Conservation (phyloP, 345 rosid species). For the Cochlearia excelsa region DNA sequence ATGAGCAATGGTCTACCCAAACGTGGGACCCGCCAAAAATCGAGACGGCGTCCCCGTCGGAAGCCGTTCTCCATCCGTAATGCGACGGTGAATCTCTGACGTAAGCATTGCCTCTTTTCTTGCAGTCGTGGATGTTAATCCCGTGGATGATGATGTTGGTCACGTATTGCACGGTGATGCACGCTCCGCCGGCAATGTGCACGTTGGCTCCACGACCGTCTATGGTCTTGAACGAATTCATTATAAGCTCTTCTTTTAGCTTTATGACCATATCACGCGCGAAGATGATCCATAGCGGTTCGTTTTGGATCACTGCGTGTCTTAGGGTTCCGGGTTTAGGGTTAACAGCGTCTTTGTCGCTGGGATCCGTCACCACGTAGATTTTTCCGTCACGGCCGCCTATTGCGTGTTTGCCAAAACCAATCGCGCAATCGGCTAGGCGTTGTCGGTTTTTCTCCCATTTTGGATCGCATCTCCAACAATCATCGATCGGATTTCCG, state of each 20-base stretch:
- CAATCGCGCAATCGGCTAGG: conserved; percentile 58
- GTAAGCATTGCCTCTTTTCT: conserved; percentile 53
- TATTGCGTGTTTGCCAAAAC: conserved; percentile 64
- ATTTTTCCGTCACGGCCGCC: conserved; percentile 64
- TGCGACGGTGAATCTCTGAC: conserved; percentile 61
- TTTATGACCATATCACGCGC: conserved; percentile 58
- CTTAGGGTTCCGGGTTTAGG: conserved; percentile 67
- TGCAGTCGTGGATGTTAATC: conserved; percentile 54
- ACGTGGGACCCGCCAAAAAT: conserved; percentile 63
- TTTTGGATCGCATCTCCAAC: conserved; percentile 61
- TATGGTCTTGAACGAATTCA: conserved; percentile 64
- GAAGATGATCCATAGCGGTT: conserved; percentile 63
- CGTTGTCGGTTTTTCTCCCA: conserved; percentile 57
- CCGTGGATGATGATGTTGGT: conserved; percentile 59
- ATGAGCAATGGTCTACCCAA: conserved; percentile 65
- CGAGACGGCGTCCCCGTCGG: conserved; percentile 61
- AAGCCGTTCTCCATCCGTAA: conserved; percentile 59
- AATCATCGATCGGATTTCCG: conserved; percentile 64
- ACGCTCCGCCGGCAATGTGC: conserved; percentile 59
- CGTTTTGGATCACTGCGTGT: conserved; percentile 54
- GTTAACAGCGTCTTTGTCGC: conserved; percentile 48
- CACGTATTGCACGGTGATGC: conserved; percentile 62
- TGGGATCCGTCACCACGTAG: conserved; percentile 49
- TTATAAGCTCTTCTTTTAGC: conserved; percentile 51
- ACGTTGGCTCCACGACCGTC: conserved; percentile 60